These are phyloP conservation scores for Kodamaea lidongshanica DNA, from an alignment of 805 yeast genomes.

Conservation along the genomic window DNA sequence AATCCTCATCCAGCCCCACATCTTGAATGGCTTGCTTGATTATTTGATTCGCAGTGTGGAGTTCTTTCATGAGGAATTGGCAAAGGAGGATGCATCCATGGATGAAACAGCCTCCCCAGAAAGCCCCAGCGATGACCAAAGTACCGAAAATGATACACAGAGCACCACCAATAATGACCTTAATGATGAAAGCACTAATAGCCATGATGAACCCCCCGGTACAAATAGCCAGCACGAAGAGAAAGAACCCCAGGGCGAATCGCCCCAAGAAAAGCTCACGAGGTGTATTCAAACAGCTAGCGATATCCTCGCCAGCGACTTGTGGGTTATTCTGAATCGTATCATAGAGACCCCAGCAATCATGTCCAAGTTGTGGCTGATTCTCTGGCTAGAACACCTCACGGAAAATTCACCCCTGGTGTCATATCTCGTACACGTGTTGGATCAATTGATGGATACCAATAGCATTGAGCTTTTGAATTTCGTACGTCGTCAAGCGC, in stretches of 20 bases:
- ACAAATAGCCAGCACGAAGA: conserved; percentile 13
- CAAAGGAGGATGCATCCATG: conserved; percentile 19
- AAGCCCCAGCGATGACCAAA: conserved; percentile 1
- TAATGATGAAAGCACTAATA: conserved; percentile 1
- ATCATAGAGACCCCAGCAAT: conserved; percentile 37
- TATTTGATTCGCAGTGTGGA: conserved; percentile 52
- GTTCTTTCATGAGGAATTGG: conserved; percentile 29
- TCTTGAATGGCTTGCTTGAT: conserved; percentile 61
- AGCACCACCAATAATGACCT: conserved; percentile 7
- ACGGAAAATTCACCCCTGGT: conserved; percentile 35
- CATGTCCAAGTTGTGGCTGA: conserved; percentile 38
- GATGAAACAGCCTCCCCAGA: conserved; percentile 5
- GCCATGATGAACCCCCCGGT: conserved; percentile 4
- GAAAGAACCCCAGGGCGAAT: conserved; percentile 18
- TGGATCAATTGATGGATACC: conserved; percentile 77
- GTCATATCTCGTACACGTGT: conserved; percentile 48
- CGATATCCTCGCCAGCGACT: conserved; percentile 34
- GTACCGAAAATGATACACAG: conserved; percentile 8
- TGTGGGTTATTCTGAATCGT: conserved; percentile 39
- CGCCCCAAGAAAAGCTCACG: conserved; percentile 27
- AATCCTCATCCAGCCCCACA: conserved; percentile 71
- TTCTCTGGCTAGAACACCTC: conserved; percentile 25
- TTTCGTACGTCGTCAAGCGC: conserved; percentile 63
- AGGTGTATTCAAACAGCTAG: conserved; percentile 36
- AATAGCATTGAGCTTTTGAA: conserved; percentile 54